Evolutionary conservation across 371 early-diverging fungal species (phyloP).

Genomic region (Mortierella sp.): DNA sequence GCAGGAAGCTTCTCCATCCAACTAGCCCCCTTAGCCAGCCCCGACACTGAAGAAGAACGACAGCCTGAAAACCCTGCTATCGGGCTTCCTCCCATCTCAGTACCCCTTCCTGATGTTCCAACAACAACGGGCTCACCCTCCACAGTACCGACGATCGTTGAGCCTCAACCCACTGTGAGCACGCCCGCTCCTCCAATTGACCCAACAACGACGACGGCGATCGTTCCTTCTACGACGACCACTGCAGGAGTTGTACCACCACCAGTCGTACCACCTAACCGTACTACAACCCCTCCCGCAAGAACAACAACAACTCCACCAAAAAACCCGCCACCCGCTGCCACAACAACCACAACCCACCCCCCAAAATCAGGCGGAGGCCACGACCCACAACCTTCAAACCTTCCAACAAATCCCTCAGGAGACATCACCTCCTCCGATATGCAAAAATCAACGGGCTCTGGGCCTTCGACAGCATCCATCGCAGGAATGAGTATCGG

Average conservation of each 20-base stretch:
- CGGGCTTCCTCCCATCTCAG: neutral
- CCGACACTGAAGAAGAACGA: neutral
- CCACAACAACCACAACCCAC: neutral
- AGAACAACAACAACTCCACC: neutral
- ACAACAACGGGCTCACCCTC: conserved; percentile 3
- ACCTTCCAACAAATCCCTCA: neutral
- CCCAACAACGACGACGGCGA: neutral
- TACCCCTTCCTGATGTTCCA: neutral
- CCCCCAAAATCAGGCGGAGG: neutral
- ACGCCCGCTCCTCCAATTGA: neutral
- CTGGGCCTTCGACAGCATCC: conserved; percentile 1
- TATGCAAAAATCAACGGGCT: neutral
- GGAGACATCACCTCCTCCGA: conserved; percentile 18
- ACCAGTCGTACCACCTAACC: neutral
- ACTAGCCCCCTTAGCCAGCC: neutral
- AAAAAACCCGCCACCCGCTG: neutral
- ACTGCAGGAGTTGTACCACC: conserved; percentile 1
- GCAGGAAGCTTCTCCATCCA: conserved; percentile 9
- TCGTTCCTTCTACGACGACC: neutral
- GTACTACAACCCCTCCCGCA: neutral
- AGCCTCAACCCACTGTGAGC: neutral
- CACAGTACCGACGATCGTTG: neutral
- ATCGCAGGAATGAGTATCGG: conserved; percentile 23
- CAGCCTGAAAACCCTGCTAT: neutral
- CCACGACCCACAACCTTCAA: neutral